Evolutionary conservation across 805 yeast species (phyloP), one percentile per base, ranked within the genome.

Genomic region (Starmerella apis): DNA sequence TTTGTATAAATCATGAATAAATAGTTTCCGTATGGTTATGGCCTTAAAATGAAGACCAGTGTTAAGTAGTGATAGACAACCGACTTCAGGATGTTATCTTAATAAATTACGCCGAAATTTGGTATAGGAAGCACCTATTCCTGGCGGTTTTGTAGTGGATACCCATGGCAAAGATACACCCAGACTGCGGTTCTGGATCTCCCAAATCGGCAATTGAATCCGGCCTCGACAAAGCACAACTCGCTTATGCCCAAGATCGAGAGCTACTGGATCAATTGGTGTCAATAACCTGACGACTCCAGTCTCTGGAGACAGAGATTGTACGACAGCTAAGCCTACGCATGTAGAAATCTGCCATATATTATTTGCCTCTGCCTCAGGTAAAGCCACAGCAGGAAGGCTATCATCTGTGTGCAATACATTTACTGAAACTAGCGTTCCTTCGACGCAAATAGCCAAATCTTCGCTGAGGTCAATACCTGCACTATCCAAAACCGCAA

Each of bases 241-340:
- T 6, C 16, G 31, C 5, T 38, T 24, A 6, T 24, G 24, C 5
- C 18, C 41, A 5, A 51, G 22, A 11, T 33, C 57, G 14, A 49
- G 20, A 3, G 20, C 42, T 1, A 38, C 63, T 4, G 61, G 61
- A 14, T 66, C 57, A 0, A 56, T 18, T 1, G 61, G 86, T 0
- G 82, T 66, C 57, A 83, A 79, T 1, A 86, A 46, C 50, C 82
- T 79, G 39, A 83, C 58, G 14, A 66, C 54, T 9, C 67, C 59
- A 1, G 65, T 59, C 0, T 53, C 54, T 50, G 20, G 14, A 56
- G 80, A 74, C 11, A 85, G 65, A 1, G 90, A 81, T 60, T 86
- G 95, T 0, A 86, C 70, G 44, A 85, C 67, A 1, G 76, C 79
- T 30, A 82, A 63, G 0, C 84, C 81, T 18, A 71, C 56, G 53